Percentiles rank a stretch among this genome's conserved stretches.
These are phyloP conservation scores for Phytophthora lateralis DNA, from an alignment of 352 stramenopile species.

Conservation along the genomic window DNA sequence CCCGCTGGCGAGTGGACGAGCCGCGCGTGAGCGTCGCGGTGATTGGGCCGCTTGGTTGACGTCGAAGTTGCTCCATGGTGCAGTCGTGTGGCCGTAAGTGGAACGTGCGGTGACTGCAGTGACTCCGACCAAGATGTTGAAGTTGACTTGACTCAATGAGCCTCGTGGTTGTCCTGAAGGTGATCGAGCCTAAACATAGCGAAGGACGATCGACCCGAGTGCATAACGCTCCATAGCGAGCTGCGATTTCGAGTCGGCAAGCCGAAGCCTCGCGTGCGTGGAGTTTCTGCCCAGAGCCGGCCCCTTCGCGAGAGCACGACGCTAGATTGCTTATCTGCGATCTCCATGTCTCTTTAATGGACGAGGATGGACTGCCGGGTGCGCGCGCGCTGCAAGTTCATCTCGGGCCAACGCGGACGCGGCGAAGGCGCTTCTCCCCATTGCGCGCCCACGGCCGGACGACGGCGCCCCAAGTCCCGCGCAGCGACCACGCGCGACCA, in stretches of 20 bases:
- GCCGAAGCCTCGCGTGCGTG: slow-evolving; percentile 19
- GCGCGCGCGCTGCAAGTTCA: slow-evolving; percentile 1
- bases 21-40: slow-evolving; percentile 14
- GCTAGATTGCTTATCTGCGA: slow-evolving; percentile 22
- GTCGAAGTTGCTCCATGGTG: slow-evolving; percentile 30
- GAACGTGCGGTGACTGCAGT: slow-evolving; percentile 21
- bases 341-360: slow-evolving; percentile 23
- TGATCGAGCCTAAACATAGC: slow-evolving; percentile 19
- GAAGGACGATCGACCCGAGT: slow-evolving; percentile 2
- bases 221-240: slow-evolving; percentile 2
- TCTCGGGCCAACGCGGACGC: neutral
- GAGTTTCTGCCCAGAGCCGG: slow-evolving; percentile 18
- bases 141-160: slow-evolving; percentile 15
- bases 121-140: slow-evolving; percentile 18
- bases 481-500: slow-evolving; percentile 15
- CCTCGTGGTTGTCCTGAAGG: neutral
- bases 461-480: slow-evolving; percentile 1
- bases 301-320: slow-evolving; percentile 17
- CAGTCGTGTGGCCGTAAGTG: slow-evolving; percentile 21
- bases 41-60: slow-evolving; percentile 24
- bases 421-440: slow-evolving; percentile 24
- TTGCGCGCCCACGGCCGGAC: slow-evolving; percentile 1
- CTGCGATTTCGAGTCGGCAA: slow-evolving; percentile 13
- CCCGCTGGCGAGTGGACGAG: slow-evolving; percentile 27
- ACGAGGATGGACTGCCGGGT: slow-evolving; percentile 6